Conservation (phyloP, 2,329 filamentous ascomycete genomes). For the Penicillium vulpinum region DNA sequence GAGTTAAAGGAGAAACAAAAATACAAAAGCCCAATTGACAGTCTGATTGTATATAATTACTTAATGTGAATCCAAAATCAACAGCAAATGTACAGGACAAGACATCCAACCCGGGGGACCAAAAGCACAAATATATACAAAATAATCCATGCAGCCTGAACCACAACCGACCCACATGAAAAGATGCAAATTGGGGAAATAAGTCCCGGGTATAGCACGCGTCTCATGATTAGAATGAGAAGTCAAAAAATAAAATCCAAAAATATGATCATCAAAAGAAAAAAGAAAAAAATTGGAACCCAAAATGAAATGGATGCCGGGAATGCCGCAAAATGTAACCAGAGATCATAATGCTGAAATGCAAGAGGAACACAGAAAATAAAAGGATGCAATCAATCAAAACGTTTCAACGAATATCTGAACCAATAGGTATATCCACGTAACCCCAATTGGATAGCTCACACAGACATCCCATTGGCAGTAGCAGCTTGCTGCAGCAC, state of each 20-base stretch:
- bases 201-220: constrained; percentile 33
- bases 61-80: neutral
- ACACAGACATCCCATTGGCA: constrained; percentile 19
- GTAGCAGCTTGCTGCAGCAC: constrained; percentile 37
- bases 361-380: constrained; percentile 1
- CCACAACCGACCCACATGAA: neutral
- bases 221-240: constrained; percentile 29
- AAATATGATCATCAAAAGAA: constrained; percentile 7
- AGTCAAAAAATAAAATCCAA: neutral
- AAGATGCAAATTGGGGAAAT: constrained; percentile 13
- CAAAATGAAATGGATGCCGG: neutral
- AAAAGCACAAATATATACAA: constrained; percentile 10
- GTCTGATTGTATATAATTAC: constrained; percentile 8
- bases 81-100: constrained; percentile 5
- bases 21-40: neutral
- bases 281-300: constrained; percentile 2
- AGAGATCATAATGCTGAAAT: constrained; percentile 3
- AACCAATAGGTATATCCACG: neutral
- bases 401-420: neutral
- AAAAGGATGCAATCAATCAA: neutral
- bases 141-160: constrained; percentile 6
- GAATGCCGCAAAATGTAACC: constrained; percentile 8
- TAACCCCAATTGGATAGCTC: neutral
- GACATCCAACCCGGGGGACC: constrained; percentile 19
- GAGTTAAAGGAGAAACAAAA: no score